Evolutionary conservation across 2,329 filamentous ascomycete species (phyloP).

Genomic region (Fusarium sp.): DNA sequence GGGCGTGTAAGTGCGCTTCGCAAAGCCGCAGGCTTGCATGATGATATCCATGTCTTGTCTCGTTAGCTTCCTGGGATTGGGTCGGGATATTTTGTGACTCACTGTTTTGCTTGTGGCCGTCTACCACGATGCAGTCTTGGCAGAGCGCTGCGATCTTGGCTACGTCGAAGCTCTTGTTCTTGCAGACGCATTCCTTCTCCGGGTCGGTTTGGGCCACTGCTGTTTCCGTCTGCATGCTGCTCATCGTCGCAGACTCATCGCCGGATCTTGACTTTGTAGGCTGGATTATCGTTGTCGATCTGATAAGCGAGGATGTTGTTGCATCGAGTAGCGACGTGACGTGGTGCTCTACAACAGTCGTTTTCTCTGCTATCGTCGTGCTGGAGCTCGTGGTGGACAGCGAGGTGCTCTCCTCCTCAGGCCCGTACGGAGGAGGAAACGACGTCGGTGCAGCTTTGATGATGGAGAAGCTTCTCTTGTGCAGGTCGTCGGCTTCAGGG

Average conservation of each 20-base stretch:
- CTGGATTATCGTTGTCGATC: slow-evolving; percentile 13
- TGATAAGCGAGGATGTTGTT: slow-evolving; percentile 16
- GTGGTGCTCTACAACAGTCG: slow-evolving; percentile 12
- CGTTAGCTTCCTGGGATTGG: slow-evolving; percentile 3
- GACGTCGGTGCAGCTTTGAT: slow-evolving; percentile 52
- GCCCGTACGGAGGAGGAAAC: slow-evolving; percentile 42
- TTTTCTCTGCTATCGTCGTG: slow-evolving; percentile 16
- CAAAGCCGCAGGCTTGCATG: slow-evolving; percentile 54
- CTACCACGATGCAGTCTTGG: slow-evolving; percentile 54
- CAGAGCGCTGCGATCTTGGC: slow-evolving; percentile 55
- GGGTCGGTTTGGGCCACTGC: slow-evolving; percentile 40
- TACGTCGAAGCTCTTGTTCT: slow-evolving; percentile 57
- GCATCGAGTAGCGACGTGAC: slow-evolving; percentile 4
- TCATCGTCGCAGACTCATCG: slow-evolving; percentile 6
- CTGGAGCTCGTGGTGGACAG: slow-evolving; percentile 23
- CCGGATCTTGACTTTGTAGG: slow-evolving; percentile 16
- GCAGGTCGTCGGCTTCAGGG: slow-evolving; percentile 18
- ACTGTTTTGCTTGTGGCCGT: slow-evolving; percentile 52
- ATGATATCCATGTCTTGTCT: slow-evolving; percentile 55
- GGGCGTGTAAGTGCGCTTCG: slow-evolving; percentile 46
- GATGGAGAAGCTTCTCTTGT: slow-evolving; percentile 48
- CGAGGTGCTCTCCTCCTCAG: slow-evolving; percentile 20
- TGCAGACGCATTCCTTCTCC: slow-evolving; percentile 55
- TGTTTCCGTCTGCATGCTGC: slow-evolving; percentile 31
- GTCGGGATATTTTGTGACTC: slow-evolving; percentile 16